Evolutionary conservation across 345 rosid species (phyloP).

Genomic region (Dipteronia dyeriana): DNA sequence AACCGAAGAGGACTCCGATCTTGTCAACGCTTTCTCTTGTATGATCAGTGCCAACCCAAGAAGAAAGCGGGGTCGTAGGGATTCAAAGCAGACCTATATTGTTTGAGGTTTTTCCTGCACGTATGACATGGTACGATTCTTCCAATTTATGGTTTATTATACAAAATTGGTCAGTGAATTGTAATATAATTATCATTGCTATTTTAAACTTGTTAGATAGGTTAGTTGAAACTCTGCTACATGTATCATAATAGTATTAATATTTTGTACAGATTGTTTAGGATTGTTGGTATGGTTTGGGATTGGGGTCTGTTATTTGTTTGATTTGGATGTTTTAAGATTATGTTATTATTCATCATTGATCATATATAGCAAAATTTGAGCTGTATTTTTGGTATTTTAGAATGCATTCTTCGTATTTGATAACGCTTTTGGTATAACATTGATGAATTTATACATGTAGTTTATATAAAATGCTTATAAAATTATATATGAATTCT

Average conservation of each 20-base stretch:
- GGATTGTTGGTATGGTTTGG: not conserved
- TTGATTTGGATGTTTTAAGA: not conserved
- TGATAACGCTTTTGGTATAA: not conserved
- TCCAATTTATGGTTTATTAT: not conserved
- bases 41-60: constrained; percentile 59
- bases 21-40: constrained; percentile 55
- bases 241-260: not conserved
- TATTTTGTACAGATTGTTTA: constrained; percentile 20
- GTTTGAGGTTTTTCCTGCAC: constrained; percentile 24
- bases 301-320: not conserved
- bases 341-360: too few relatives aligned
- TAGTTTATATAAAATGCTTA: not conserved
- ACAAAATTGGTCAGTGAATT: not conserved
- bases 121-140: constrained; percentile 9
- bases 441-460: too few relatives aligned
- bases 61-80: constrained; percentile 44
- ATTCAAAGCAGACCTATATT: constrained; percentile 42
- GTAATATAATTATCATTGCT: not conserved
- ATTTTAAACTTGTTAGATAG: not conserved
- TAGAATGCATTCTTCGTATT: too few relatives aligned
- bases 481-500: too few relatives aligned
- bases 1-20: constrained; percentile 49
- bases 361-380: too few relatives aligned
- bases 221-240: not conserved
- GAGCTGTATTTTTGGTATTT: not conserved